Evolutionary conservation across 2,329 filamentous ascomycete species (phyloP), one percentile per base, ranked within the genome.

Genomic region (Grosmannia huntii): DNA sequence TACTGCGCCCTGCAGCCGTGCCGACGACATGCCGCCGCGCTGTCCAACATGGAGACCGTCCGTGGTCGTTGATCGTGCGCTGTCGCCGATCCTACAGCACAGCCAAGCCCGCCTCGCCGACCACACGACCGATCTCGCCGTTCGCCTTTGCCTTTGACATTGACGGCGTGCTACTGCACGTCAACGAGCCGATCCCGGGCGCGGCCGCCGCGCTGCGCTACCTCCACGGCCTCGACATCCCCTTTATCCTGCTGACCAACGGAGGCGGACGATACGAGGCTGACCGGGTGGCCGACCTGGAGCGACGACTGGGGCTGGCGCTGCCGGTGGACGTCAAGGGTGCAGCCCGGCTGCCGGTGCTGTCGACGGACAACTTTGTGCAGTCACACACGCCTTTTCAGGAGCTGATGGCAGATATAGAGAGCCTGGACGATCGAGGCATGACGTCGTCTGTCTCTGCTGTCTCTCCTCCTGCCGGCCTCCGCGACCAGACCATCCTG

Each of bases 231-330:
- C 79, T 90, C 66, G 77, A 81, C 53, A 89, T 96, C 52, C 91
- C 91, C 14, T 97, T 95, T 73, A 92, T 99, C 66, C 82, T 99
- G 38, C 78, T 99, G 62, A 99, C 94, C 60, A 99, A 99, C 72
- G 94, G 94, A 65, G 94, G 94, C 49, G 94, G 94, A 59, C 90
- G 87, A 67, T 82, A 84, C 62, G 92, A 97, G 72, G 75, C 75
- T 3, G 84, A 87, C 60, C 82, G 89, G 21, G 86, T 90, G 33
- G 75, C 75, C 9, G 86, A 91, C 61, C 76, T 95, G 57, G 84
- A 81, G 64, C 69, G 78, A 50, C 83, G 83, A 64, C 78, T 95
- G 7, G 75, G 63, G 3, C 78, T 99, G 60, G 97, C 92, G 59
- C 96, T 96, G 71, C 91, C 91, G 64, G 91, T 91, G 49, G 91